phyloP scores from a whole-genome alignment of 2,329 filamentous ascomycete species.

The Alternaria atra region DNA sequence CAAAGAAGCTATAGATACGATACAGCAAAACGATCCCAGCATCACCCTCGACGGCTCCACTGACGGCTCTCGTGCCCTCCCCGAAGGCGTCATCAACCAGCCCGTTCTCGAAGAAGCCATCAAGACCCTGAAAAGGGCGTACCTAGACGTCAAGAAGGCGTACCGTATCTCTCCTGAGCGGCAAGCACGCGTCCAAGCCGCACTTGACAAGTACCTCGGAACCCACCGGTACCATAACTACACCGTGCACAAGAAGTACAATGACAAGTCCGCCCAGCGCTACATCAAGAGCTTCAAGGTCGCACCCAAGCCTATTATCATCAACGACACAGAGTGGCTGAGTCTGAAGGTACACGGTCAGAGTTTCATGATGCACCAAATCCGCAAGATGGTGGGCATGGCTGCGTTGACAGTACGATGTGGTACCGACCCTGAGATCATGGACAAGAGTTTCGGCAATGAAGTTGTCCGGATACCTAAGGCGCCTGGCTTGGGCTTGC shows the following conservation, averaged over 20 bases:
- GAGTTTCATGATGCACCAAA: constrained; percentile 99
- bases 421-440: constrained; percentile 75
- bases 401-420: constrained; percentile 84
- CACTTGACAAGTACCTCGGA: constrained; percentile 78
- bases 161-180: constrained; percentile 82
- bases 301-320: constrained; percentile 71
- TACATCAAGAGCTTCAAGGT: constrained; percentile 92
- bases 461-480: constrained; percentile 87
- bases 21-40: constrained; percentile 37
- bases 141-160: constrained; percentile 80
- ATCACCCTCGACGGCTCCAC: constrained; percentile 37
- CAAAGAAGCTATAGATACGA: constrained; percentile 33
- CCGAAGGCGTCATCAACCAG: constrained; percentile 39
- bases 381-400: constrained; percentile 98
- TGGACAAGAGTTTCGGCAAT: constrained; percentile 77
- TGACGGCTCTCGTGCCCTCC: constrained; percentile 43
- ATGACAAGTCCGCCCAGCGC: constrained; percentile 84
- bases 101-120: constrained; percentile 54
- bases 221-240: constrained; percentile 98
- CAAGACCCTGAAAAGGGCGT: constrained; percentile 75
- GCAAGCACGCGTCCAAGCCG: constrained; percentile 76
- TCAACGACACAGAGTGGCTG: constrained; percentile 93
- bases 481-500: constrained; percentile 84
- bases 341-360: constrained; percentile 96
- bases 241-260: constrained; percentile 85